Base-by-base conservation (phyloP, 1,139 yeast genomes). In the Debaryomyces nepalensis region DNA sequence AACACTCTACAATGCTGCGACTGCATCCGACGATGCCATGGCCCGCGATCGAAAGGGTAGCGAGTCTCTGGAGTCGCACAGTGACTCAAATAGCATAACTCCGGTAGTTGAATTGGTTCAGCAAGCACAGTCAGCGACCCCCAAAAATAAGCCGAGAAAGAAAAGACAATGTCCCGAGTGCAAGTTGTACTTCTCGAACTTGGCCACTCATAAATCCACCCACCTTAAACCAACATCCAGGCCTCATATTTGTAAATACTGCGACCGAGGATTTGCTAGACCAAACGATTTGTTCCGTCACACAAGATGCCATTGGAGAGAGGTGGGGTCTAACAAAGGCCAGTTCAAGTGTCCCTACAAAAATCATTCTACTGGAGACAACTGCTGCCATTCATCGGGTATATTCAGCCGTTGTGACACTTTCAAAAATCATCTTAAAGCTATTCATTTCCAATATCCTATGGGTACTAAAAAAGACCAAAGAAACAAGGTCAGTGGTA, bases 331-430 rank as follows among this genome's bases (percentile, higher is more conserved):
- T 11, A 77, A 70, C 51, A 68, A 71, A 49, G 79, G 78, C 37
- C 78, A 66, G 52, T 75, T 66, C 56, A 67, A 66, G 52, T 72
- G 79, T 49, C 79, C 79, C 6, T 73, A 68, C 55, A 72, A 73
- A 46, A 55, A 54, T 44, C 53, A 49, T 19, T 44, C 51, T 10
- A 36, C 46, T 15, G 60, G 55, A 5, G 75, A 70, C 50, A 69
- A 70, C 51, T 72, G 77, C 51, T 88, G 96, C 58, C 97, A 90
- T 60, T 79, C 79, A 46, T 81, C 88, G 4, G 97, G 97, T 5
- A 82, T 86, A 29, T 90, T 90, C 55, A 81, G 90, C 14, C 75
- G 97, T 37, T 87, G 96, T 59, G 97, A 90, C 62, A 90, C 97
- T 5, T 90, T 81, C 67, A 90, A 90, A 59, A 90, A 89, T 63